A percentile compares a stretch with the other conserved stretches of the same genome.
These are phyloP conservation scores for Periconia sp. DNA, from an alignment of 2,329 filamentous ascomycete genomes.

Conservation along the genomic window DNA sequence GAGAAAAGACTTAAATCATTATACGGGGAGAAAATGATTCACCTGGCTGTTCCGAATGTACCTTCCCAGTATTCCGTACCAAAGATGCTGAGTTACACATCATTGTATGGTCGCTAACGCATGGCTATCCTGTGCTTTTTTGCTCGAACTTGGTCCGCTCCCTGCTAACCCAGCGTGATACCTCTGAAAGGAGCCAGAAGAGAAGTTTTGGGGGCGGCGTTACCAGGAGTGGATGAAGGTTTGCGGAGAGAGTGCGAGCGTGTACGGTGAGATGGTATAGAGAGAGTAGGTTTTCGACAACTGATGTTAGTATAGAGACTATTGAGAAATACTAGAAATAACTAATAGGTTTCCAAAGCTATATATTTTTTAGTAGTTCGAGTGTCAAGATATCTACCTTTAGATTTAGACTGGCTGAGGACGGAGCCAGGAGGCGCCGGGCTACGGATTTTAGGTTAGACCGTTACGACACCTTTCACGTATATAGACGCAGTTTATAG, in stretches of 20 bases:
- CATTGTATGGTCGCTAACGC: neutral
- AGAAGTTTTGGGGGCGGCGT: neutral
- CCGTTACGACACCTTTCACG: too few species aligned
- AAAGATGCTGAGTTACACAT: neutral
- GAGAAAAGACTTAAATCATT: neutral
- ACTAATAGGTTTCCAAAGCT: neutral
- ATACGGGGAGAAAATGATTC: neutral
- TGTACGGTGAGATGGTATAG: conserved; percentile 1
- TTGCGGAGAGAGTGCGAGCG: conserved; percentile 1
- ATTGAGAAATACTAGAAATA: neutral
- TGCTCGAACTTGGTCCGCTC: neutral
- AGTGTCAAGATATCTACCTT: neutral
- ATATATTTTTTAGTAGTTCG: neutral
- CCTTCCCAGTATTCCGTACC: neutral
- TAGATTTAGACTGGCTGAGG: neutral
- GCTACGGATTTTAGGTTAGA: neutral
- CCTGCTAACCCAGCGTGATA: neutral
- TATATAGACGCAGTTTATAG: too few species aligned
- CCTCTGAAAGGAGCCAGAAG: neutral
- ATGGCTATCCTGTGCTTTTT: neutral
- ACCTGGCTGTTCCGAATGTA: neutral
- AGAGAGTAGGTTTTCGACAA: neutral
- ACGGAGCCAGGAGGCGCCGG: neutral
- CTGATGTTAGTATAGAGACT: neutral
- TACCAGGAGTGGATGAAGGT: neutral